A percentile compares a stretch with the other conserved stretches of the same genome.
These are phyloP conservation scores for Asclepias syriaca DNA, from an alignment of 257 asterid genomes.

Conservation along the genomic window DNA sequence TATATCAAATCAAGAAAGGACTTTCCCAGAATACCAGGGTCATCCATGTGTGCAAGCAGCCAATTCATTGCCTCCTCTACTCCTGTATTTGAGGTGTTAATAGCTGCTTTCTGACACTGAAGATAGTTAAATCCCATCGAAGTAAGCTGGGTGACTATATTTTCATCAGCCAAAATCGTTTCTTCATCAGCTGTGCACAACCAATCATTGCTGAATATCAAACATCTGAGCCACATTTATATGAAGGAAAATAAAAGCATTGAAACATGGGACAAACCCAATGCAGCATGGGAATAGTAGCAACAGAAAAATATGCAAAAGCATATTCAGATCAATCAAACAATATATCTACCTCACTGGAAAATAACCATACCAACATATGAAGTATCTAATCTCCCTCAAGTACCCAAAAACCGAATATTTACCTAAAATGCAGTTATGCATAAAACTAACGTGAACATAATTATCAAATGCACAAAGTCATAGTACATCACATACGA, in stretches of 20 bases:
- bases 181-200: constrained; percentile 37
- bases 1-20: neutral
- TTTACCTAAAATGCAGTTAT: neutral
- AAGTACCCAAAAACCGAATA: neutral
- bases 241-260: neutral
- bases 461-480: neutral
- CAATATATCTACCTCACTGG: neutral
- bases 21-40: constrained; percentile 54
- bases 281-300: neutral
- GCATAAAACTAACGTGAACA: neutral
- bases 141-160: constrained; percentile 69
- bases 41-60: constrained; percentile 82
- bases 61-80: constrained; percentile 86
- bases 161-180: constrained; percentile 43
- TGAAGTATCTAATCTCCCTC: neutral
- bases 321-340: neutral
- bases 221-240: neutral
- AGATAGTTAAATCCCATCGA: constrained; percentile 82
- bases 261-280: neutral
- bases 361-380: neutral
- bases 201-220: constrained; percentile 14
- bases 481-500: neutral
- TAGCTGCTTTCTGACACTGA: constrained; percentile 91
- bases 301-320: neutral
- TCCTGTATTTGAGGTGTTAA: constrained; percentile 73